phyloP scores from a whole-genome alignment of 177 flowering plant species.

The Telopea speciosissima region DNA sequence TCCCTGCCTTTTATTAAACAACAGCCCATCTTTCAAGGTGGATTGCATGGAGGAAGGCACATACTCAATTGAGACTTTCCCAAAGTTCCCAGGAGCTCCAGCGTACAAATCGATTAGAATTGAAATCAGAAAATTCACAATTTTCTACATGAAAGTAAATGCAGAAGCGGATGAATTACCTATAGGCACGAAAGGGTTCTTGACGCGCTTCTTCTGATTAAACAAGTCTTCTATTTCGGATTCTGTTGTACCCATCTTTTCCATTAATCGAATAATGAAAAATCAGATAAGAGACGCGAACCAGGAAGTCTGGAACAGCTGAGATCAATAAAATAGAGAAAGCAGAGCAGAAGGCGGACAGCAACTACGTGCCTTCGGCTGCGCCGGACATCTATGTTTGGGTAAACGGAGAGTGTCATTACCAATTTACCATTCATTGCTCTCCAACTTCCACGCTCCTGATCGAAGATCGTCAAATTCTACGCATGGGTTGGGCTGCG shows the following conservation, averaged over 20 bases:
- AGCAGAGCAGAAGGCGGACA: too few species aligned
- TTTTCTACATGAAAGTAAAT: background rate
- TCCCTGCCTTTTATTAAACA: background rate
- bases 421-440: too few species aligned
- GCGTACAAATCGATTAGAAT: background rate
- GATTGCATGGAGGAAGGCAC: too few species aligned
- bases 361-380: background rate
- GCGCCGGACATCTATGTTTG: background rate
- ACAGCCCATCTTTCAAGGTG: background rate
- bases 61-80: background rate
- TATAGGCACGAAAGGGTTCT: slow-evolving; percentile 53
- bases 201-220: slow-evolving; percentile 42
- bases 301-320: too few species aligned
- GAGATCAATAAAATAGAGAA: too few species aligned
- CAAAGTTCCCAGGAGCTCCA: background rate
- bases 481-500: too few species aligned
- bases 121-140: background rate
- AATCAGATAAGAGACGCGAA: background rate
- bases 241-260: slow-evolving; percentile 44
- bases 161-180: slow-evolving; percentile 21
- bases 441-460: too few species aligned
- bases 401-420: background rate
- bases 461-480: too few species aligned
- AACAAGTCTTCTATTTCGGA: slow-evolving; percentile 41
- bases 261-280: slow-evolving; percentile 6